These are phyloP conservation scores for Eucalyptus marginata DNA, from an alignment of 345 rosid species.

Conservation along the genomic window DNA sequence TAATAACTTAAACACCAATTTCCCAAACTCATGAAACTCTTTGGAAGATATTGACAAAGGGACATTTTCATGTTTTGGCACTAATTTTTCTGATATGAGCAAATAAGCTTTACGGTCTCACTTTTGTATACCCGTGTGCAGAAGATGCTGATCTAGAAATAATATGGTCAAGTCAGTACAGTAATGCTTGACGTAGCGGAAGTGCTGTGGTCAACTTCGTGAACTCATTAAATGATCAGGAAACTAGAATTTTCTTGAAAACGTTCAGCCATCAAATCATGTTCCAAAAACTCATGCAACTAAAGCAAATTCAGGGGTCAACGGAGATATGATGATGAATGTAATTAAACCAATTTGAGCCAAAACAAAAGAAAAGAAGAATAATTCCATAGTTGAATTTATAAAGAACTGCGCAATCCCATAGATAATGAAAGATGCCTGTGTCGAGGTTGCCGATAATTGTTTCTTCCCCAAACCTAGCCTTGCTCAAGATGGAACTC, in stretches of 20 bases:
- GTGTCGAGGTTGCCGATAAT: conserved; percentile 29
- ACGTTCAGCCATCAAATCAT: neutral
- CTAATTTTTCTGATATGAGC: neutral
- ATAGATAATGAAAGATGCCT: conserved; percentile 5
- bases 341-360: neutral
- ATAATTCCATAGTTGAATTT: too few species aligned
- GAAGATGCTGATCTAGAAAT: neutral
- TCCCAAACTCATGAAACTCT: neutral
- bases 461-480: conserved; percentile 17
- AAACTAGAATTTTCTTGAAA: neutral
- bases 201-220: neutral
- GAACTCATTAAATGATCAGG: neutral
- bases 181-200: neutral
- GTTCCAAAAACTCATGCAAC: neutral
- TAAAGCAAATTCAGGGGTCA: neutral
- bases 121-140: neutral
- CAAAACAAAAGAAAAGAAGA: neutral
- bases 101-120: neutral
- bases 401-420: too few species aligned
- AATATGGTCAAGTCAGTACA: neutral
- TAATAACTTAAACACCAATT: neutral
- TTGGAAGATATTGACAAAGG: neutral
- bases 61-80: neutral
- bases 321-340: neutral
- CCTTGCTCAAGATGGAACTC: conserved; percentile 11